Evolutionary conservation across 169 alveolate species (phyloP).

Genomic region (Amoebophrya sp.): DNA sequence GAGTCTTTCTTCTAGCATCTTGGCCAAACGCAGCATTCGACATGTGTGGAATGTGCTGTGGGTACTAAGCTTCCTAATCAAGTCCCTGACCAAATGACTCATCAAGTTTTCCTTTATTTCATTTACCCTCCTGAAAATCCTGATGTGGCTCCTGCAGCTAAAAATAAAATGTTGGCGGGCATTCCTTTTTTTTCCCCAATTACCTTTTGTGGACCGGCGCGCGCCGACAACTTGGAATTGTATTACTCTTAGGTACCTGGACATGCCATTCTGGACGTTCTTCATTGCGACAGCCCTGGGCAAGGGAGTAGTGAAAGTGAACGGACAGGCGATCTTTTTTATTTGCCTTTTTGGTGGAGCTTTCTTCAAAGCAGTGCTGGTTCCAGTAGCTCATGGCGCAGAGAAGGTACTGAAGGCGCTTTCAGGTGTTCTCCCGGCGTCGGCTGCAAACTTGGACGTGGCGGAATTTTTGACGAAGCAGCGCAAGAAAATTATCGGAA

Average conservation of each 20-base stretch:
- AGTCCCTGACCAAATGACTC: too few relatives aligned
- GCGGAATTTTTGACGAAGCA: neutral
- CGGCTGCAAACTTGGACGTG: neutral
- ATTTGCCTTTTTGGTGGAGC: neutral
- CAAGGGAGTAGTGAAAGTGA: slow-evolving; percentile 68
- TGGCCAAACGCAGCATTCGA: slow-evolving; percentile 60
- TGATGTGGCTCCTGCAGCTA: too few relatives aligned
- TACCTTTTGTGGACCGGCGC: too few relatives aligned
- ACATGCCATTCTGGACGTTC: slow-evolving; percentile 64
- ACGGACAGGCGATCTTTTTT: neutral
- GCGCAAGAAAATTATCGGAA: neutral
- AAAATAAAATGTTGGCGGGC: too few relatives aligned
- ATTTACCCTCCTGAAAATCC: too few relatives aligned
- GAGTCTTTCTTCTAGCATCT: slow-evolving; percentile 29
- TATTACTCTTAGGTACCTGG: neutral
- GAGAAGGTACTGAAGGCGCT: neutral
- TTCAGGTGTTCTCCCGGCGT: neutral
- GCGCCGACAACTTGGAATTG: neutral
- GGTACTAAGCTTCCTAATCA: too few relatives aligned
- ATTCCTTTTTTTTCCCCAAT: too few relatives aligned
- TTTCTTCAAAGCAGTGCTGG: neutral
- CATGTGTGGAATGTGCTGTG: slow-evolving; percentile 79
- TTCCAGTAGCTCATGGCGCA: neutral
- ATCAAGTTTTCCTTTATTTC: too few relatives aligned
- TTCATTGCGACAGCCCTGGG: slow-evolving; percentile 80